Evolutionary conservation across 2,329 filamentous ascomycete species (phyloP).

Genomic region (Reticulascus tulasneorum): DNA sequence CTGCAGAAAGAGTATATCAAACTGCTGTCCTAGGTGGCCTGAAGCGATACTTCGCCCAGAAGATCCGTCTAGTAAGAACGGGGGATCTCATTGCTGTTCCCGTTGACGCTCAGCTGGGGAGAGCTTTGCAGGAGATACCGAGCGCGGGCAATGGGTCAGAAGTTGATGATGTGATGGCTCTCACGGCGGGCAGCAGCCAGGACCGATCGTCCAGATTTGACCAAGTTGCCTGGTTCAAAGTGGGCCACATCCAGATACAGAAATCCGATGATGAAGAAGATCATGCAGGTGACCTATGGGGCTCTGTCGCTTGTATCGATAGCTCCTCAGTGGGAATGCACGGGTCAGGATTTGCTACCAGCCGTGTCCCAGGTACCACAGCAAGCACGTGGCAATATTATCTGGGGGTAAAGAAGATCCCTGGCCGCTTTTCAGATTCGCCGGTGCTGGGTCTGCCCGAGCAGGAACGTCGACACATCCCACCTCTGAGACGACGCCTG

Average conservation of each 20-base stretch:
- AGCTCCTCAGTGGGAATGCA: slow-evolving; percentile 83
- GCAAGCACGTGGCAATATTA: slow-evolving; percentile 88
- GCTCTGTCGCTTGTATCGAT: slow-evolving; percentile 80
- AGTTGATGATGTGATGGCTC: slow-evolving; percentile 66
- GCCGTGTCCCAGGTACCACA: slow-evolving; percentile 71
- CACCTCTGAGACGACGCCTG: slow-evolving; percentile 64
- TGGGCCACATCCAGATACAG: slow-evolving; percentile 66
- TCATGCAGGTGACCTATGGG: slow-evolving; percentile 71
- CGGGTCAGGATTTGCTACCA: slow-evolving; percentile 82
- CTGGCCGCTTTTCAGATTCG: slow-evolving; percentile 41
- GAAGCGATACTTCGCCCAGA: slow-evolving; percentile 83
- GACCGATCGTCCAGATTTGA: slow-evolving; percentile 38
- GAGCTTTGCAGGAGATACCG: slow-evolving; percentile 72
- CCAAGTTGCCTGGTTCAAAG: slow-evolving; percentile 86
- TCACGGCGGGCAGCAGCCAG: slow-evolving; percentile 39
- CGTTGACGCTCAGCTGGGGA: slow-evolving; percentile 80
- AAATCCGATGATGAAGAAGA: slow-evolving; percentile 49
- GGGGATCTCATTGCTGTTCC: slow-evolving; percentile 88
- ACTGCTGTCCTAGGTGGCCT: slow-evolving; percentile 81
- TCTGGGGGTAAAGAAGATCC: slow-evolving; percentile 68
- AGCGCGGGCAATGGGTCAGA: slow-evolving; percentile 54
- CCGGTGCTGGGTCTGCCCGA: slow-evolving; percentile 39
- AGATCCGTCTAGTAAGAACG: slow-evolving; percentile 74
- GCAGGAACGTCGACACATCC: slow-evolving; percentile 46
- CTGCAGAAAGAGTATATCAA: slow-evolving; percentile 80